A percentile compares a stretch with the other conserved stretches of the same genome.
Conservation (phyloP, 2,329 filamentous ascomycete species). For the Paecilomyces sp. region DNA sequence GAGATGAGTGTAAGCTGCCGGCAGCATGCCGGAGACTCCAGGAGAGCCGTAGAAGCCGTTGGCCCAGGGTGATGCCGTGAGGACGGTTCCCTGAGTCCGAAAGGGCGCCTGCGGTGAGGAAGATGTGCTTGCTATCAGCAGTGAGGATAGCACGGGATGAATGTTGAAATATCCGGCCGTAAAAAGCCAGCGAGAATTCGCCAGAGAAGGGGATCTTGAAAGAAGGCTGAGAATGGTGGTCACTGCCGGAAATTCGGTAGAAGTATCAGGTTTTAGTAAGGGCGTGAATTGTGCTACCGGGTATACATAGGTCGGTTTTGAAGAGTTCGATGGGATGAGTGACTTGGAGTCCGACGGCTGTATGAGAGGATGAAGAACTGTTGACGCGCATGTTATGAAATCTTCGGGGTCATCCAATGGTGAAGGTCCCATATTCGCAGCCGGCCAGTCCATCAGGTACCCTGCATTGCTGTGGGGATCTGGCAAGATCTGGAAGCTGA, state of each 20-base stretch:
- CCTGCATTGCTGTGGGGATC: slow-evolving; percentile 33
- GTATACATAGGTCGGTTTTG: slow-evolving; percentile 68
- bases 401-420: slow-evolving; percentile 63
- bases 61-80: slow-evolving; percentile 86
- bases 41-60: slow-evolving; percentile 91
- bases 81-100: slow-evolving; percentile 62
- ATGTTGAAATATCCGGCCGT: slow-evolving; percentile 99
- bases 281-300: slow-evolving; percentile 84
- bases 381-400: slow-evolving; percentile 65
- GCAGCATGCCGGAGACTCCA: slow-evolving; percentile 83
- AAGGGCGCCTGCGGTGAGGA: slow-evolving; percentile 19
- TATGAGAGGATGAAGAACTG: slow-evolving; percentile 60
- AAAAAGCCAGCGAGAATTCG: slow-evolving; percentile 80
- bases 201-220: slow-evolving; percentile 52
- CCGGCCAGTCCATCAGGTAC: slow-evolving; percentile 64
- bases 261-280: slow-evolving; percentile 68
- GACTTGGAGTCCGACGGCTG: slow-evolving; percentile 37
- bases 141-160: slow-evolving; percentile 69
- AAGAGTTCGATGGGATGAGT: slow-evolving; percentile 19
- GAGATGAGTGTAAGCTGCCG: slow-evolving; percentile 85
- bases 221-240: slow-evolving; percentile 66
- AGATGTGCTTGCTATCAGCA: slow-evolving; percentile 65
- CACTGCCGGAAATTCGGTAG: slow-evolving; percentile 81
- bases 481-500: slow-evolving; percentile 75
- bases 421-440: slow-evolving; percentile 63